Percentiles rank a stretch among this genome's conserved stretches.
Conservation (phyloP, 2,329 filamentous ascomycete species). For the Xylariaceae sp. region DNA sequence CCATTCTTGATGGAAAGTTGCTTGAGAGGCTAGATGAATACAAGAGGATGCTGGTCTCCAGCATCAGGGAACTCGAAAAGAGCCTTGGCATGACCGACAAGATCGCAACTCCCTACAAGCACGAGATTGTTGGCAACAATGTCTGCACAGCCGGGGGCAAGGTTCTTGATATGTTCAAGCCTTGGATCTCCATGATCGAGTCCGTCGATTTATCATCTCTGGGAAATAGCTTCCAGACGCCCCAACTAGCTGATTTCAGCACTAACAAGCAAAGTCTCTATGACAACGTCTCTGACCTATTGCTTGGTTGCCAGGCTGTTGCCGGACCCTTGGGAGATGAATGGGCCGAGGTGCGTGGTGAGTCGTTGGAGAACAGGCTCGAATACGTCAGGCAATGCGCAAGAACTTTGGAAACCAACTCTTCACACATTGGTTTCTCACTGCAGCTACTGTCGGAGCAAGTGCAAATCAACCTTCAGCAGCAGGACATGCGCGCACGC, state of each 20-base stretch:
- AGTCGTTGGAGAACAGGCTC: slow-evolving; percentile 81
- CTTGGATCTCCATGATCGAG: slow-evolving; percentile 86
- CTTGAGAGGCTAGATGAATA: slow-evolving; percentile 82
- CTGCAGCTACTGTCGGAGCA: slow-evolving; percentile 83
- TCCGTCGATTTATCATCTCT: slow-evolving; percentile 84
- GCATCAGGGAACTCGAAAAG: slow-evolving; percentile 83
- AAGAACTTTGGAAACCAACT: slow-evolving; percentile 78
- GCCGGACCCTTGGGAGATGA: slow-evolving; percentile 88
- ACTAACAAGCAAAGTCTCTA: slow-evolving; percentile 91
- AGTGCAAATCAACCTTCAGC: slow-evolving; percentile 54
- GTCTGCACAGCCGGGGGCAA: slow-evolving; percentile 74
- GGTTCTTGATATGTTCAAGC: slow-evolving; percentile 83
- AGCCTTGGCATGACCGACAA: slow-evolving; percentile 74
- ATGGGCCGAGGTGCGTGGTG: slow-evolving; percentile 88
- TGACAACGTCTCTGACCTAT: slow-evolving; percentile 84
- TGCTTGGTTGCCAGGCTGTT: slow-evolving; percentile 86
- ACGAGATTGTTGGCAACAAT: slow-evolving; percentile 75
- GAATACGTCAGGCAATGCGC: slow-evolving; percentile 74
- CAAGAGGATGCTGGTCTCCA: slow-evolving; percentile 78
- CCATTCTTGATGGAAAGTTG: slow-evolving; percentile 69
- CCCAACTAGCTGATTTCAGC: slow-evolving; percentile 81
- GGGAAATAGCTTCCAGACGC: slow-evolving; percentile 73
- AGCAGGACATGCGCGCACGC: slow-evolving; percentile 39
- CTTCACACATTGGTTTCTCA: slow-evolving; percentile 82
- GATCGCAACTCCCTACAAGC: slow-evolving; percentile 71